Percentiles rank a stretch among this genome's conserved stretches.
Conservation (phyloP, 768 basidiomycete genomes). For the Lyophyllum semitale region DNA sequence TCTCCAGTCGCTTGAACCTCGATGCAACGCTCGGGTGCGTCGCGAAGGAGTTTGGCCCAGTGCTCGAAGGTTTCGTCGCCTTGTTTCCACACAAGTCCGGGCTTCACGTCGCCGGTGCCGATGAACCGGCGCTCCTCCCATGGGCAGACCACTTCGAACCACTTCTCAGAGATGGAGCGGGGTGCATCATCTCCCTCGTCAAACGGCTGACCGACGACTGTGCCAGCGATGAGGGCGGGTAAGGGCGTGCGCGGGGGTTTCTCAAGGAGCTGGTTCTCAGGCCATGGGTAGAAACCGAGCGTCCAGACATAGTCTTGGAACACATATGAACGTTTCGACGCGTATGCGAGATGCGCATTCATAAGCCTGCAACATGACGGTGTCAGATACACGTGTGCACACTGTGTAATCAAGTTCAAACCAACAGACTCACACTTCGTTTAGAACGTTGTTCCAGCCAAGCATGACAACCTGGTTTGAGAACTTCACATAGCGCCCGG, state of each 20-base stretch:
- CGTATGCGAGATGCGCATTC: conserved; percentile 50
- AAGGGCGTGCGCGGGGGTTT: conserved; percentile 30
- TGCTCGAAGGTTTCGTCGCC: too few relatives aligned
- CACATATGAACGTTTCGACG: too few relatives aligned
- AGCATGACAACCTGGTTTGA: conserved; percentile 32
- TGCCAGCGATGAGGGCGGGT: conserved; percentile 47
- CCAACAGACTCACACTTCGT: conserved; percentile 35
- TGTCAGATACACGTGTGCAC: background rate
- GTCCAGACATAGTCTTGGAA: conserved; percentile 48
- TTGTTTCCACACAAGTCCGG: conserved; percentile 24
- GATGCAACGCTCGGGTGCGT: too few relatives aligned
- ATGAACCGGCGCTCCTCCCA: conserved; percentile 35
- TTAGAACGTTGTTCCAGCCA: conserved; percentile 46
- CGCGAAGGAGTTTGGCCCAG: too few relatives aligned
- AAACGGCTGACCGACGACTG: conserved; percentile 45
- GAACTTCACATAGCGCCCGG: conserved; percentile 40
- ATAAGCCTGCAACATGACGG: conserved; percentile 36
- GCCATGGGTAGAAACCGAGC: too few relatives aligned
- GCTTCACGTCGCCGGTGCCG: conserved; percentile 40
- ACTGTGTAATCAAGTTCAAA: too few relatives aligned
- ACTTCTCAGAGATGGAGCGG: too few relatives aligned
- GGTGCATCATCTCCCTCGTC: conserved; percentile 33
- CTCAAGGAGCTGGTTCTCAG: conserved; percentile 24
- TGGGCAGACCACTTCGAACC: conserved; percentile 50
- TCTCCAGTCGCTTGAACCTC: conserved; percentile 36